Evolutionary conservation across 208 protist species (phyloP), one percentile per base, ranked within the genome.

Genomic region (Trichomonas tenax): DNA sequence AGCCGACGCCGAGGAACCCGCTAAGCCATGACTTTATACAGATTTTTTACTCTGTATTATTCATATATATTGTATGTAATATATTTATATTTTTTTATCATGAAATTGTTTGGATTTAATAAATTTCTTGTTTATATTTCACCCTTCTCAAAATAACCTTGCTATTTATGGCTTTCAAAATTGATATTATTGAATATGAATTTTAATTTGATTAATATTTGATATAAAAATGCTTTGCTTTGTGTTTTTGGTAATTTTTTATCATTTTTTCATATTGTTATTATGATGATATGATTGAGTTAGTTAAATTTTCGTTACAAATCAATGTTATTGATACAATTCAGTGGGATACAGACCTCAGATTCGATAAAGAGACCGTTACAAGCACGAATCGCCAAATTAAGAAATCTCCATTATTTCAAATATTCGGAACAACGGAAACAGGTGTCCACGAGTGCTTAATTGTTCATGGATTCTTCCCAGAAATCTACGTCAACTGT

Each of bases 261-360:
- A n/a, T 51, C 46, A 51, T 51, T 51, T 72, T 72, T 72, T 72
- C 4, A 31, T n/a, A 72, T 72, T 72, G 58, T n/a, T 72, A n/a
- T 72, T n/a, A 72, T n/a, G 58, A 72, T 72, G 58, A 31, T 17
- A 72, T 72, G 58, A 72, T 72, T 72, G 58, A 72, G 26, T n/a
- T 72, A 17, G 82, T 48, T 44, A 46, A 44, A 10, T 89, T 89
- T 89, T 93, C 86, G 6, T 1, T 93, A 10, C 86, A 93, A 58
- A 93, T 93, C 40, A 93, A 93, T 93, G 38, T 51, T 21, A 93
- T 93, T 38, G 86, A 93, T 93, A 14, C 86, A 51, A 31, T 93
- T 51, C 23, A 23, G 21, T 26, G 40, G 36, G 14, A 41, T 34
- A 41, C 40, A 58, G 26, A 93, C 46, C 6, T 0, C 8, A 51